Evolutionary conservation across 139 green algal genomes (phyloP).

Genomic region (Nannochloris sp.): DNA sequence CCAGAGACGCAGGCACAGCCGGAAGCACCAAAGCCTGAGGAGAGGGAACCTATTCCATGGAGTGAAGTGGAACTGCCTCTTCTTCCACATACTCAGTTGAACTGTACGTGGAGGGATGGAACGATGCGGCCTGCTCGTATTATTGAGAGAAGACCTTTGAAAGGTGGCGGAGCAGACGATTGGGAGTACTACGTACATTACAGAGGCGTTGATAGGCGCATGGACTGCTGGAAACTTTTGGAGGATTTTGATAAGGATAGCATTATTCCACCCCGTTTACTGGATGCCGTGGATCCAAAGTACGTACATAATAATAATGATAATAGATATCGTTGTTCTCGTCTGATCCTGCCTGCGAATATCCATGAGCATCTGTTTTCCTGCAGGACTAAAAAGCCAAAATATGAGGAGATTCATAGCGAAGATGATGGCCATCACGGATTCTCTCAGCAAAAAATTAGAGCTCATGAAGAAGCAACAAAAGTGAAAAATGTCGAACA

Average conservation of each 20-base stretch:
- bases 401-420: conserved; percentile 50
- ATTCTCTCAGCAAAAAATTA: conserved; percentile 72
- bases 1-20: background rate
- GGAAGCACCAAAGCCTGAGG: background rate
- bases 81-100: conserved; percentile 62
- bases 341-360: background rate
- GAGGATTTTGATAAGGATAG: conserved; percentile 59
- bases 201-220: conserved; percentile 74
- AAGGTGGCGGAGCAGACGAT: conserved; percentile 13
- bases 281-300: conserved; percentile 7
- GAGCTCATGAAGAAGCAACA: conserved; percentile 95
- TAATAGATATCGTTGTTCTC: background rate
- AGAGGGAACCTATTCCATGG: conserved; percentile 4
- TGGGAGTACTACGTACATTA: conserved; percentile 99
- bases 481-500: conserved; percentile 92
- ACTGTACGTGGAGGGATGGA: conserved; percentile 72
- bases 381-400: conserved; percentile 35
- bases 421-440: conserved; percentile 69
- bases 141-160: conserved; percentile 66
- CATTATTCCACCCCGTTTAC: conserved; percentile 9
- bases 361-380: no score
- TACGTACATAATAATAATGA: background rate
- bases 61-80: conserved; percentile 68
- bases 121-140: conserved; percentile 64
- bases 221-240: conserved; percentile 86